Evolutionary conservation across 2,329 filamentous ascomycete genomes (phyloP).

Genomic region (Alternaria sp.): DNA sequence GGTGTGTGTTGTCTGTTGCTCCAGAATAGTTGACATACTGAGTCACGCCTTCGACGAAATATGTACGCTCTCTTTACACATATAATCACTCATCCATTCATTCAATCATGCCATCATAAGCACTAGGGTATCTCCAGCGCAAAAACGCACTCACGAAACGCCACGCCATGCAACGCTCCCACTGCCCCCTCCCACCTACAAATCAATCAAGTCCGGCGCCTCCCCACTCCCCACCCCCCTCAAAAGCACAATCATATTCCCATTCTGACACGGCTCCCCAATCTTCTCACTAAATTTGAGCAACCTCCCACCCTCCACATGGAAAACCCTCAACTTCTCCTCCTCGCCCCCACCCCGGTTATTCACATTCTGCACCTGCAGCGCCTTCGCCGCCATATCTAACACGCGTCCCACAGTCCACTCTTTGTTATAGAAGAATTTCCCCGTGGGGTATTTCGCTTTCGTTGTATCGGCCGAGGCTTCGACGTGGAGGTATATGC

Average conservation of each 20-base stretch:
- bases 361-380: conserved; percentile 85
- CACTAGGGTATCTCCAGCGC: conserved; percentile 21
- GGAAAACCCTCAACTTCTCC: conserved; percentile 84
- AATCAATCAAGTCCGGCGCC: conserved; percentile 69
- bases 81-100: neutral
- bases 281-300: conserved; percentile 89
- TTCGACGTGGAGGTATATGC: conserved; percentile 90
- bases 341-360: conserved; percentile 78
- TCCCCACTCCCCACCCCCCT: conserved; percentile 82
- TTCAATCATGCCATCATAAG: neutral
- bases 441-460: conserved; percentile 74
- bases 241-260: conserved; percentile 88
- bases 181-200: conserved; percentile 19
- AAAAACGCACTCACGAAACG: neutral
- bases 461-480: conserved; percentile 86
- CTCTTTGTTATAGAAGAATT: conserved; percentile 63
- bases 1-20: neutral
- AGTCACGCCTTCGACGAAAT: neutral
- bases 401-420: conserved; percentile 89
- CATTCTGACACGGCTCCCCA: conserved; percentile 73
- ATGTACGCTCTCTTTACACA: neutral
- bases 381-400: conserved; percentile 75
- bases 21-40: neutral
- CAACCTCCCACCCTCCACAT: conserved; percentile 86
- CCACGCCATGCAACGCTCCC: neutral